Conservation (phyloP, 495 filamentous ascomycete genomes). For the Neurospora terricola region DNA sequence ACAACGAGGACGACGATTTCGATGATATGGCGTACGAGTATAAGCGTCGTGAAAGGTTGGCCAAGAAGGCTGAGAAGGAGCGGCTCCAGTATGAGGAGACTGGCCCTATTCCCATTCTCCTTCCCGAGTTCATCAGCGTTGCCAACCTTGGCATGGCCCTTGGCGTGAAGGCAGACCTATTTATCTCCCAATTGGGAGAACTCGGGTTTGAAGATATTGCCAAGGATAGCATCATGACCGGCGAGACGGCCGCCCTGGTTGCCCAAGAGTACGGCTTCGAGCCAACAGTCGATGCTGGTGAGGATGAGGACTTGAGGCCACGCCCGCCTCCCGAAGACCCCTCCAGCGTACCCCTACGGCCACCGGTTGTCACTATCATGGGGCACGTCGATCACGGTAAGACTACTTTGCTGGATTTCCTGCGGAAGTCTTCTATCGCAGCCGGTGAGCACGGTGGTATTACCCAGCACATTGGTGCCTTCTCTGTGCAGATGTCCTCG, state of each 20-base stretch:
- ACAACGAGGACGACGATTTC: conserved; percentile 23
- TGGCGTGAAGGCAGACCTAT: conserved; percentile 57
- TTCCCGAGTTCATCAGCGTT: conserved; percentile 88
- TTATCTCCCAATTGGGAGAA: conserved; percentile 62
- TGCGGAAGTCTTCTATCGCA: conserved; percentile 86
- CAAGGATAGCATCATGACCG: conserved; percentile 73
- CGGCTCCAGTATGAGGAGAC: conserved; percentile 18
- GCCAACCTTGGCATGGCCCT: conserved; percentile 72
- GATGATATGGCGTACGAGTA: conserved; percentile 23
- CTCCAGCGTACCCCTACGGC: conserved; percentile 58
- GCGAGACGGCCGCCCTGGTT: conserved; percentile 83
- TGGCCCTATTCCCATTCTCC: conserved; percentile 45
- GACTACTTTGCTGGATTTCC: conserved; percentile 88
- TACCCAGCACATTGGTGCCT: conserved; percentile 99
- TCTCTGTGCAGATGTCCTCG: conserved; percentile 76
- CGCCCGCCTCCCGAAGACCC: conserved; percentile 61
- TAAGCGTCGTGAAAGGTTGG: conserved; percentile 25
- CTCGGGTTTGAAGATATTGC: conserved; percentile 78
- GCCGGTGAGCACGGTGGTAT: conserved; percentile 92
- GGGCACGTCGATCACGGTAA: conserved; percentile 99
- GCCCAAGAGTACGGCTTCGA: conserved; percentile 91
- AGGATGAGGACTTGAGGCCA: conserved; percentile 63
- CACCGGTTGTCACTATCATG: conserved; percentile 98
- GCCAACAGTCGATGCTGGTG: conserved; percentile 63
- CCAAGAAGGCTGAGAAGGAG: conserved; percentile 26